Evolutionary conservation across 768 basidiomycete genomes (phyloP).

Genomic region (Hericium erinaceus): DNA sequence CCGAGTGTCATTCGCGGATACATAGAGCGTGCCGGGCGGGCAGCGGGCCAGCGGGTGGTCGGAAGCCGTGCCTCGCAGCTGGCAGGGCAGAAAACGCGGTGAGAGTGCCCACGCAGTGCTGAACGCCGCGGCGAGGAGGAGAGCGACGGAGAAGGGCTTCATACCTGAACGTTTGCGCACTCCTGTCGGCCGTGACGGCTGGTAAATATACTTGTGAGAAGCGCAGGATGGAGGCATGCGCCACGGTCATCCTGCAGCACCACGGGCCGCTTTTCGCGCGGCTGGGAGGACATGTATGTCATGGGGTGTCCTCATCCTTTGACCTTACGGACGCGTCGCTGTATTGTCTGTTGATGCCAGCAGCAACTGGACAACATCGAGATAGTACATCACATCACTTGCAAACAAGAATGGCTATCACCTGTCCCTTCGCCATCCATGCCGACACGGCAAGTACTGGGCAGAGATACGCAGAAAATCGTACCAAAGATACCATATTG

Average conservation of each 20-base stretch:
- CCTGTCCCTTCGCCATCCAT: too few relatives aligned
- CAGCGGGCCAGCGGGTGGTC: slow-evolving; percentile 42
- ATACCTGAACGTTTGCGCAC: not conserved
- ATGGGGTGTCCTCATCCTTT: too few relatives aligned
- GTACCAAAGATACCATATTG: too few relatives aligned
- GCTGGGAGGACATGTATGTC: too few relatives aligned
- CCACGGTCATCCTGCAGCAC: not conserved
- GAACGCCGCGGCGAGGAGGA: not conserved
- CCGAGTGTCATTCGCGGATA: slow-evolving; percentile 36
- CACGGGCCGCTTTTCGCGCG: not conserved
- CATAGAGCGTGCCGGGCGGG: slow-evolving; percentile 49
- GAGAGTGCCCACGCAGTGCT: slow-evolving; percentile 24
- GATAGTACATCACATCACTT: too few relatives aligned
- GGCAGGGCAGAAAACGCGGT: slow-evolving; percentile 38
- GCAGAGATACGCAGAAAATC: too few relatives aligned
- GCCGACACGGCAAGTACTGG: too few relatives aligned
- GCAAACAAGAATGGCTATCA: too few relatives aligned
- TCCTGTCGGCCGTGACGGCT: too few relatives aligned
- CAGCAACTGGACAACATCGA: too few relatives aligned
- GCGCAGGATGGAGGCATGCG: not conserved
- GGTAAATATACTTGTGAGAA: not conserved
- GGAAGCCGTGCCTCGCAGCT: slow-evolving; percentile 35
- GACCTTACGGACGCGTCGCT: too few relatives aligned
- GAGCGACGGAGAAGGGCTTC: not conserved
- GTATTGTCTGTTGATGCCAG: too few relatives aligned